Conservation (phyloP, 2,329 filamentous ascomycete genomes). For the Nothophaeocryptopus gaeumannii region DNA sequence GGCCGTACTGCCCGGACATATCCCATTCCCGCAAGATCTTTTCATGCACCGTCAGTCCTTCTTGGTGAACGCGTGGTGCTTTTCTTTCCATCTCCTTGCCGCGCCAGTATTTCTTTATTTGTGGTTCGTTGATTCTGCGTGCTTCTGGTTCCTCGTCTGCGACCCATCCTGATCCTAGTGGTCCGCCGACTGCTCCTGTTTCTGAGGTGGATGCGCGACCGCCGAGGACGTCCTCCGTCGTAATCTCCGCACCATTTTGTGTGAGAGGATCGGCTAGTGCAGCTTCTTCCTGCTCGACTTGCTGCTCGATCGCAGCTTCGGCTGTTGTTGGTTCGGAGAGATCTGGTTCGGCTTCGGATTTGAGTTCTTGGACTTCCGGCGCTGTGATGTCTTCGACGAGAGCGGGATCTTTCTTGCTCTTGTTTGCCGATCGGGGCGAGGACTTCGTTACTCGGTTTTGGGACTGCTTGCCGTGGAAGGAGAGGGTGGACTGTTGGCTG, state of each 20-base stretch:
- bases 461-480: constrained; percentile 55
- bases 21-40: constrained; percentile 92
- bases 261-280: constrained; percentile 24
- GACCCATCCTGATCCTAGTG: constrained; percentile 37
- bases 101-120: constrained; percentile 76
- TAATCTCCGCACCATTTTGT: constrained; percentile 17
- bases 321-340: constrained; percentile 37
- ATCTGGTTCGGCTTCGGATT: constrained; percentile 30
- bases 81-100: constrained; percentile 66
- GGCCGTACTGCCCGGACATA: constrained; percentile 85
- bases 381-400: constrained; percentile 33
- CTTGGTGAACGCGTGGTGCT: constrained; percentile 73
- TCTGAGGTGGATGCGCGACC: constrained; percentile 28
- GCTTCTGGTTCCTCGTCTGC: constrained; percentile 55
- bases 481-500: constrained; percentile 58
- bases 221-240: constrained; percentile 32
- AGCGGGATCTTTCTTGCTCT: constrained; percentile 40
- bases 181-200: constrained; percentile 47
- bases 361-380: constrained; percentile 21
- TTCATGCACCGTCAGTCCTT: constrained; percentile 68
- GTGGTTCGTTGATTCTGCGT: constrained; percentile 61
- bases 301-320: constrained; percentile 40
- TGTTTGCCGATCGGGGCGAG: constrained; percentile 32
- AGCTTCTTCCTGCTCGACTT: constrained; percentile 36
- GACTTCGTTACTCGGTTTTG: constrained; percentile 55